Base-by-base conservation (phyloP, 2,329 filamentous ascomycete genomes). In the Ampelomyces quisqualis region DNA sequence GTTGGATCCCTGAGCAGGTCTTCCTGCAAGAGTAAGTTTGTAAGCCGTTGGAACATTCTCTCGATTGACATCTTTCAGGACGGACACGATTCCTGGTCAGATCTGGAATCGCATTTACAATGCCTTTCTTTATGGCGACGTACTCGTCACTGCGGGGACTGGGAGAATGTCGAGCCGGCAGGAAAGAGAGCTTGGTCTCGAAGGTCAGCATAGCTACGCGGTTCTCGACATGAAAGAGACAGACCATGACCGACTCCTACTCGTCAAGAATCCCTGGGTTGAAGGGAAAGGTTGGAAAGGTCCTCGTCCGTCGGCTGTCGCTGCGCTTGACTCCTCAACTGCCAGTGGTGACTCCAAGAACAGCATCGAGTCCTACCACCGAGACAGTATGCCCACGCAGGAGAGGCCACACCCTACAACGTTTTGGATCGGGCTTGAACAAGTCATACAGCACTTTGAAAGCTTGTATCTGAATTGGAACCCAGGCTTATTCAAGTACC, bases 381-480 rank as follows among this genome's bases (percentile, higher is more conserved):
- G 35, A 5, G 57, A 61, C 21, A 64, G 69, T 19, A 37, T 58
- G 6, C 54, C 58, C 8, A 57, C 55, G 4, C 46, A 61, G 5
- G 53, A 70, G 17, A 57, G 68, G 24, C 60, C 71, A 6, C 62
- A 70, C 19, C 84, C 85, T 0, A 89, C 90, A n/a, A 88, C 86
- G 1, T 94, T 95, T 62, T 97, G 93, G 91, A 94, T 97, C 70
- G 82, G 85, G 17, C 81, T 93, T 19, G 87, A 95, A 54, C 87
- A 90, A 51, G 82, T 96, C 3, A 79, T 88, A 23, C 90, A 95
- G 58, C 84, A 95, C 62, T 98, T 96, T 50, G 90, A 97, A 64
- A 95, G 90, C 13, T 81, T 98, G 53, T 98, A 97, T 67, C 76
- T 98, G 39, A 98, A 97, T 69, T 98, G 93, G 93, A 96, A 95